Conservation (phyloP, 345 rosid species). For the Citrus maxima region DNA sequence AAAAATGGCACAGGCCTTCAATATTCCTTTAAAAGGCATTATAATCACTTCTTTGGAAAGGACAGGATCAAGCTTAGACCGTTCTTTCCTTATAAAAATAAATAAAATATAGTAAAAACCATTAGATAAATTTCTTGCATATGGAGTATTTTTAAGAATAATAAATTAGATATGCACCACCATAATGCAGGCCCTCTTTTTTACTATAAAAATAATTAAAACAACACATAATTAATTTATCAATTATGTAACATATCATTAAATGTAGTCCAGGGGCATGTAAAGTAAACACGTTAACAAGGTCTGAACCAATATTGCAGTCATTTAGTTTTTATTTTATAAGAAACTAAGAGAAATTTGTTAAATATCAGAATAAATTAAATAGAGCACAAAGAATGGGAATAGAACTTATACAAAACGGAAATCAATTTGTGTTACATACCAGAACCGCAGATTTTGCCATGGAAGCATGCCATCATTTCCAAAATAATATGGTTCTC, state of each 20-base stretch:
- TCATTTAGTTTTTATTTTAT: not conserved
- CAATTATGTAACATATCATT: not conserved
- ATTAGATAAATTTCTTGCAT: not conserved
- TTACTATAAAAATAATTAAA: not conserved
- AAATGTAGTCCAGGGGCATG: not conserved
- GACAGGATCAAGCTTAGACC: conserved; percentile 61
- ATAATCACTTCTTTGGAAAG: conserved; percentile 59
- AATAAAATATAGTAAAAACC: not conserved
- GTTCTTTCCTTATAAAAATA: conserved; percentile 57
- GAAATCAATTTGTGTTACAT: conserved; percentile 15
- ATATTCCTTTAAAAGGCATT: conserved; percentile 75
- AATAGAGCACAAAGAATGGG: not conserved
- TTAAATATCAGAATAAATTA: not conserved
- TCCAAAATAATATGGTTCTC: conserved; percentile 82
- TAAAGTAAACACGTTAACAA: not conserved
- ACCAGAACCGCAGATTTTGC: conserved; percentile 96
- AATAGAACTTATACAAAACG: not conserved
- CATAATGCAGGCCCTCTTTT: not conserved
- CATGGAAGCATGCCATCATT: conserved; percentile 84
- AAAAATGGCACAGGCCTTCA: conserved; percentile 83
- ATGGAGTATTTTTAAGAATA: not conserved
- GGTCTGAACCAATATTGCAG: not conserved
- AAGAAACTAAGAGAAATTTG: not conserved
- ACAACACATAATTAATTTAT: not conserved
- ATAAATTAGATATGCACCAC: not conserved